Evolutionary conservation across 208 protist genomes (phyloP).

Genomic region (Strigomonas oncopelti): DNA sequence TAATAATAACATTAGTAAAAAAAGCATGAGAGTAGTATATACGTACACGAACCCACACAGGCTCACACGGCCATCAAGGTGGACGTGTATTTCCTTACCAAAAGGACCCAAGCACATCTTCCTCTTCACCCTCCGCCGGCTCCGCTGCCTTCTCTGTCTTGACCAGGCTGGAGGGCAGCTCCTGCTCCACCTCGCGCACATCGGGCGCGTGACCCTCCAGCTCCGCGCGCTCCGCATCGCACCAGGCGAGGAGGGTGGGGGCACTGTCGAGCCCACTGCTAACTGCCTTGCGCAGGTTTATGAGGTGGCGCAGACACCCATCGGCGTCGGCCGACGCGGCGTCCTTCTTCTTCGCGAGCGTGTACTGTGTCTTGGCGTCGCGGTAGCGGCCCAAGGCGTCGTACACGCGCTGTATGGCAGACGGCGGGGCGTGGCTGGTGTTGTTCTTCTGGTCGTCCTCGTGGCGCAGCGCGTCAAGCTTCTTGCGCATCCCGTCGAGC

Average conservation of each 20-base stretch:
- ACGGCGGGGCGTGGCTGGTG: conserved; percentile 7
- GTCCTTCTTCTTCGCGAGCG: conserved; percentile 16
- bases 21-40: too few relatives aligned
- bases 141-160: conserved; percentile 25
- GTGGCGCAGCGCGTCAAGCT: not conserved
- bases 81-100: conserved; percentile 9
- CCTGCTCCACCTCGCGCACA: conserved; percentile 6
- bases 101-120: conserved; percentile 31
- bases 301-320: conserved; percentile 22
- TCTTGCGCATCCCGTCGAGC: conserved; percentile 51
- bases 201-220: conserved; percentile 27
- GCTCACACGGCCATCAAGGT: not conserved
- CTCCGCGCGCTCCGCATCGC: conserved; percentile 45
- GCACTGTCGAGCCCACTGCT: conserved; percentile 39
- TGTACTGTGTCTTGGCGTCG: conserved; percentile 57
- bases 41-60: not conserved
- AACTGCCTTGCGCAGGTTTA: conserved; percentile 36
- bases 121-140: conserved; percentile 18
- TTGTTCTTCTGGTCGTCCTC: not conserved
- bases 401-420: conserved; percentile 41
- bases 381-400: conserved; percentile 59
- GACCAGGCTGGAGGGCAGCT: conserved; percentile 11
- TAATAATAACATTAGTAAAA: too few relatives aligned
- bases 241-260: conserved; percentile 42
- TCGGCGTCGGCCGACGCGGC: conserved; percentile 16